Evolutionary conservation across 2,329 filamentous ascomycete species (phyloP).

Genomic region (Chaetomium sp.): DNA sequence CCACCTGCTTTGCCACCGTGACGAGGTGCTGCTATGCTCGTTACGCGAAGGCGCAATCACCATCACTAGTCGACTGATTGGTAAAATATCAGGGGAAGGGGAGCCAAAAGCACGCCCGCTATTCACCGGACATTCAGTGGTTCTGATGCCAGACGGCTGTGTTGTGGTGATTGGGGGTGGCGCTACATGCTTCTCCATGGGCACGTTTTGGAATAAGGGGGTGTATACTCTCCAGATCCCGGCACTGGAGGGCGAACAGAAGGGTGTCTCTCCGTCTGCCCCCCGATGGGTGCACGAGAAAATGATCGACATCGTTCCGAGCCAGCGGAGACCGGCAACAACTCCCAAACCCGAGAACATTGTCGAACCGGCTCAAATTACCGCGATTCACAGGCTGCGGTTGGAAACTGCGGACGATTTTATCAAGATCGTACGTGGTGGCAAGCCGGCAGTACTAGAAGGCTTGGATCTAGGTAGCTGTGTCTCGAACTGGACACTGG

Average conservation of each 20-base stretch:
- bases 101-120: constrained; percentile 55
- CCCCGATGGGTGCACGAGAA: constrained; percentile 29
- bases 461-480: constrained; percentile 69
- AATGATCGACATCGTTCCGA: constrained; percentile 32
- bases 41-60: constrained; percentile 38
- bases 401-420: constrained; percentile 61
- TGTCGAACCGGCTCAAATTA: constrained; percentile 20
- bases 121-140: constrained; percentile 67
- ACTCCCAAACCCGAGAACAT: not conserved
- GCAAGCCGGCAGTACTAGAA: constrained; percentile 67
- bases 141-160: constrained; percentile 49
- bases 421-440: constrained; percentile 55
- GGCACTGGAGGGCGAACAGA: not conserved
- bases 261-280: not conserved
- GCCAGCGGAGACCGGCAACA: constrained; percentile 12
- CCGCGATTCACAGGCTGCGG: constrained; percentile 53
- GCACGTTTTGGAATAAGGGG: constrained; percentile 76
- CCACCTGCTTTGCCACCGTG: constrained; percentile 47
- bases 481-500: constrained; percentile 64
- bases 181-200: constrained; percentile 88
- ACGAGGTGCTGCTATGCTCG: constrained; percentile 55
- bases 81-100: not conserved
- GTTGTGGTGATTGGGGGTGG: constrained; percentile 75
- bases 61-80: constrained; percentile 34
- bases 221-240: constrained; percentile 47